These are phyloP conservation scores for Calonectria henricotiae DNA, from an alignment of 2,329 filamentous ascomycete genomes.

Conservation along the genomic window DNA sequence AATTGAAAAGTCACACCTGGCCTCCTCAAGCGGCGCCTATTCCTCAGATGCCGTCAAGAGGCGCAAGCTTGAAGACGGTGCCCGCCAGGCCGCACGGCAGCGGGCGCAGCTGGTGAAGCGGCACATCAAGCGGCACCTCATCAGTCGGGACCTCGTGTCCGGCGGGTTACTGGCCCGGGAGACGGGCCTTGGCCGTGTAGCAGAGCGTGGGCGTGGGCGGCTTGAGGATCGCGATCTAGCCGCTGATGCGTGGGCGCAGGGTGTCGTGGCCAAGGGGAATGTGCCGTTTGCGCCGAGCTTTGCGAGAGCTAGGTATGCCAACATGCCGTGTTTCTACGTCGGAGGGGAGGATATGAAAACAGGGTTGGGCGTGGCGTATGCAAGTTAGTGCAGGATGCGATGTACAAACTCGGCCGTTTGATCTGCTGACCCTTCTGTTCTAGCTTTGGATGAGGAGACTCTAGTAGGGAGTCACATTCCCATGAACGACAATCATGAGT, in stretches of 20 bases:
- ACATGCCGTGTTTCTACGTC: slow-evolving; percentile 62
- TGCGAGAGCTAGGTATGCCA: slow-evolving; percentile 51
- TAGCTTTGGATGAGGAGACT: slow-evolving; percentile 57
- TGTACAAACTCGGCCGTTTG: not conserved
- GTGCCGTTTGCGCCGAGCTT: slow-evolving; percentile 57
- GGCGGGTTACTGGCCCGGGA: slow-evolving; percentile 53
- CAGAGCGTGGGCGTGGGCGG: slow-evolving; percentile 46
- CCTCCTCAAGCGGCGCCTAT: slow-evolving; percentile 68
- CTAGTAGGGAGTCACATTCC: slow-evolving; percentile 63
- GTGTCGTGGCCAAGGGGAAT: slow-evolving; percentile 60
- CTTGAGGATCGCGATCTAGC: slow-evolving; percentile 49
- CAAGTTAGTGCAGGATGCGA: slow-evolving; percentile 58
- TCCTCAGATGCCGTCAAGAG: slow-evolving; percentile 73
- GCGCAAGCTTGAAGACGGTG: slow-evolving; percentile 65
- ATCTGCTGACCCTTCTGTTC: slow-evolving; percentile 38
- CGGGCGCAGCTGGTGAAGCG: slow-evolving; percentile 55
- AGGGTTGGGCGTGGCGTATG: slow-evolving; percentile 63
- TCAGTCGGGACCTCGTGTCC: slow-evolving; percentile 57
- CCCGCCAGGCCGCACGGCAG: slow-evolving; percentile 49
- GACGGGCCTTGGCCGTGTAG: slow-evolving; percentile 39
- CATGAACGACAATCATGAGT: slow-evolving; percentile 63
- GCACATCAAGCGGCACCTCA: slow-evolving; percentile 60
- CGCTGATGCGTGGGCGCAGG: slow-evolving; percentile 60
- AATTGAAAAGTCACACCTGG: slow-evolving; percentile 72
- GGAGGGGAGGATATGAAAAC: slow-evolving; percentile 59